These are phyloP conservation scores for Cystobasidiaceae sp. DNA, from an alignment of 1,284 basidiomycete species.

Conservation along the genomic window DNA sequence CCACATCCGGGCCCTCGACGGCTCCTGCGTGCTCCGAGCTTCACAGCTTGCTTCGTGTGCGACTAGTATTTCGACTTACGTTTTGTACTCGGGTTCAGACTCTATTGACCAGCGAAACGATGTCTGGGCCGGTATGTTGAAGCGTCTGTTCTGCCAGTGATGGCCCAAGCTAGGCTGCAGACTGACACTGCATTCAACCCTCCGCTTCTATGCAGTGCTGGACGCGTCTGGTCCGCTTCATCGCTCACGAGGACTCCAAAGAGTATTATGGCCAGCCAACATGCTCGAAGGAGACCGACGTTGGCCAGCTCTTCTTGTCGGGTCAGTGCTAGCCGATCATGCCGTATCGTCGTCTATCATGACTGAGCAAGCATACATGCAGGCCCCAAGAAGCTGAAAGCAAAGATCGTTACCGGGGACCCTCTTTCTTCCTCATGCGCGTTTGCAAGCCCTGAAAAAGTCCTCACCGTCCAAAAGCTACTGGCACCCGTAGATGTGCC, in stretches of 20 bases:
- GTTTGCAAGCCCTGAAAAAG: slow-evolving; percentile 53
- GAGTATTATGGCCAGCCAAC: slow-evolving; percentile 73
- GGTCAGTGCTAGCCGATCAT: background rate
- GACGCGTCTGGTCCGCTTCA: slow-evolving; percentile 68
- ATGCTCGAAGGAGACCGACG: slow-evolving; percentile 58
- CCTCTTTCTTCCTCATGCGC: slow-evolving; percentile 60
- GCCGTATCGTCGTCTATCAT: background rate
- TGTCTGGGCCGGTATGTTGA: background rate
- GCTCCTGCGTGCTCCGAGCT: no score
- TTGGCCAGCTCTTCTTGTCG: slow-evolving; percentile 31
- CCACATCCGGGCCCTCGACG: no score
- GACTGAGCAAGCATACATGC: no score
- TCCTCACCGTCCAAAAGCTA: slow-evolving; percentile 64
- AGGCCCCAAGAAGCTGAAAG: slow-evolving; percentile 59
- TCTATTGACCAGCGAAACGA: no score
- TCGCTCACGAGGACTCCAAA: slow-evolving; percentile 65
- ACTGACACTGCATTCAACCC: no score
- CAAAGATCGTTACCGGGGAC: slow-evolving; percentile 60
- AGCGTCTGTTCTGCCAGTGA: no score
- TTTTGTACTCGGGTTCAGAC: no score
- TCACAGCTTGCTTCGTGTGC: no score
- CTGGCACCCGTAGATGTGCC: slow-evolving; percentile 62
- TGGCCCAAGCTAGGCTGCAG: no score
- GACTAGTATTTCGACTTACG: no score
- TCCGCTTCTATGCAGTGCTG: no score